Evolutionary conservation across 331 rosid species (phyloP).

Genomic region (Phaseolus coccineus): DNA sequence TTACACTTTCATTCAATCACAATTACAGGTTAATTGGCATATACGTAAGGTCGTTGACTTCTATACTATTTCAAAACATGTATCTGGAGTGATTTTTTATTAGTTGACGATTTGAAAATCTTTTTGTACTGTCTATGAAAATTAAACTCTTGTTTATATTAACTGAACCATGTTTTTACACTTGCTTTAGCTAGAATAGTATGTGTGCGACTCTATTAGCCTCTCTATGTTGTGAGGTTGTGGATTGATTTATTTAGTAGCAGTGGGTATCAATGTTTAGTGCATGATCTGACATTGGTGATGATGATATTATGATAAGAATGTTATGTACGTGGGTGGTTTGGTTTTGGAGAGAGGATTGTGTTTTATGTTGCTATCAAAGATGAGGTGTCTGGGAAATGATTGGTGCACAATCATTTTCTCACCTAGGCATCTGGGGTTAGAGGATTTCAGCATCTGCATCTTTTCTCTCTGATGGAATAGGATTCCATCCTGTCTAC

Average conservation of each 20-base stretch:
- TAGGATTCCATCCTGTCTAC: neutral
- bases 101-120: no score
- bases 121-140: neutral
- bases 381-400: constrained; percentile 1
- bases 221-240: neutral
- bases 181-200: constrained; percentile 8
- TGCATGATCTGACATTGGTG: constrained; percentile 5
- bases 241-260: constrained; percentile 21
- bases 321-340: neutral
- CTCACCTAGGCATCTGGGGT: neutral
- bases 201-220: neutral
- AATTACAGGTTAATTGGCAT: neutral
- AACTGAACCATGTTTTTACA: neutral
- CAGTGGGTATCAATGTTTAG: neutral
- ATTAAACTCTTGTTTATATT: neutral
- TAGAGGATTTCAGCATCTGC: neutral
- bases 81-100: no score
- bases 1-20: neutral
- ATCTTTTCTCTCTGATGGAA: neutral
- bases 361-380: constrained; percentile 26
- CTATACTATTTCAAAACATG: no score
- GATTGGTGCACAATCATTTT: constrained; percentile 8
- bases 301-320: neutral
- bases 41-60: neutral
- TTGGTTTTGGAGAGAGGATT: neutral